Evolutionary conservation across 768 basidiomycete genomes (phyloP), one percentile per base, ranked within the genome.

Genomic region (Gloeopeniophorella convolvens): DNA sequence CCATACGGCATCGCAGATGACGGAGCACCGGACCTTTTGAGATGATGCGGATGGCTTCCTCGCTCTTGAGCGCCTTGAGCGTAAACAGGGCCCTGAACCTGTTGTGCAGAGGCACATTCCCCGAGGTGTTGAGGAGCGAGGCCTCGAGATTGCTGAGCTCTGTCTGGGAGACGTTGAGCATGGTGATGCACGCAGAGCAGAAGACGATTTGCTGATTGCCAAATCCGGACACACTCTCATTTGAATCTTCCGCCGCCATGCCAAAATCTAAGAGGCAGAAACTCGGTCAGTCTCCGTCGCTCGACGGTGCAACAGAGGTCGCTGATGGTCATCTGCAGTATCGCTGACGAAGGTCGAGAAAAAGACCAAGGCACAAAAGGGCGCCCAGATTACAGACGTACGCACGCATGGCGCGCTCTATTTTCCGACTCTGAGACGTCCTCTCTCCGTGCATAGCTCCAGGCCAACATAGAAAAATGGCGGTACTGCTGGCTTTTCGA

Each of bases 401-500:
- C 34, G 77, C 66, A 53, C 30, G 16, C 41, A 15, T 27, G 24
- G 32, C 16, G 23, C 20, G 44, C 21, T 35, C 10, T 2, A 4
- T 21, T 12, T n/a, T 31, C 36, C 26, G 15, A 20, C 40, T 26
- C 26, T 48, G 23, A 34, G 48, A n/a, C 33, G 18, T 30, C 34
- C 48, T 30, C 36, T 48, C 42, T 46, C 24, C 9, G 36, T 42
- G 37, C 49, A 48, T 61, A 93, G 90, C 72, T 98, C 46, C 87
- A 90, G 73, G 76, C 76, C 63, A 82, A 83, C 64, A 72, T 83
- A 18, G 91, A 94, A 59, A 88, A 90, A 71, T 97, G 89, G 84
- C 80, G 80, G 62, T 94, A 96, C 67, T 87, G 90, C 70, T 99
- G 93, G 90, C 65, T 97, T 32, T 96, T 99, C 64, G 83, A 87